Conservation (phyloP, 2,329 filamentous ascomycete genomes). For the Fusarium musae region DNA sequence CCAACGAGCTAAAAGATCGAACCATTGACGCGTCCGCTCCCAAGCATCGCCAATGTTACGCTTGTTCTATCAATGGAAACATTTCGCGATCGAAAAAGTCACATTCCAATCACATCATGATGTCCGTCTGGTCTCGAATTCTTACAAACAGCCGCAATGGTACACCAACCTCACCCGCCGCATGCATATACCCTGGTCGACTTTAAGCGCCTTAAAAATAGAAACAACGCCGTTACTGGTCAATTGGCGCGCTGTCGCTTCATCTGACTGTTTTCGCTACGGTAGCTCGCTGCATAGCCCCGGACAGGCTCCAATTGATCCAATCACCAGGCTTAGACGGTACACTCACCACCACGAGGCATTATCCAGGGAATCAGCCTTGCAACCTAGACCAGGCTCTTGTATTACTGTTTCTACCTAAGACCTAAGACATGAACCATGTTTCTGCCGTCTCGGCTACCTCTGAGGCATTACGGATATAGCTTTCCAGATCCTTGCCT, state of each 20-base stretch:
- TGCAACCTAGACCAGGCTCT: slow-evolving; percentile 18
- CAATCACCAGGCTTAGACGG: slow-evolving; percentile 15
- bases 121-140: slow-evolving; percentile 7
- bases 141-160: slow-evolving; percentile 24
- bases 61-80: background rate
- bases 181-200: slow-evolving; percentile 11
- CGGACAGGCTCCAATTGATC: slow-evolving; percentile 15
- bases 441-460: slow-evolving; percentile 32
- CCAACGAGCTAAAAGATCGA: background rate
- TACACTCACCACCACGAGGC: slow-evolving; percentile 31
- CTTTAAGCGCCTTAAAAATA: slow-evolving; percentile 46
- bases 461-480: slow-evolving; percentile 25
- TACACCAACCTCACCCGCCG: slow-evolving; percentile 17
- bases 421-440: slow-evolving; percentile 11
- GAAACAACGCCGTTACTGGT: slow-evolving; percentile 24
- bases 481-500: slow-evolving; percentile 19
- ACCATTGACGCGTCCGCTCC: background rate
- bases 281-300: slow-evolving; percentile 36
- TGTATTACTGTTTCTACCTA: slow-evolving; percentile 3
- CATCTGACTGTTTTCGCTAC: slow-evolving; percentile 32
- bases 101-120: slow-evolving; percentile 15
- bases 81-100: background rate
- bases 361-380: slow-evolving; percentile 40
- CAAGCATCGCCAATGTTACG: background rate
- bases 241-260: slow-evolving; percentile 38